Base-by-base conservation (phyloP, 495 filamentous ascomycete genomes). In the Glutinoglossum americanum region DNA sequence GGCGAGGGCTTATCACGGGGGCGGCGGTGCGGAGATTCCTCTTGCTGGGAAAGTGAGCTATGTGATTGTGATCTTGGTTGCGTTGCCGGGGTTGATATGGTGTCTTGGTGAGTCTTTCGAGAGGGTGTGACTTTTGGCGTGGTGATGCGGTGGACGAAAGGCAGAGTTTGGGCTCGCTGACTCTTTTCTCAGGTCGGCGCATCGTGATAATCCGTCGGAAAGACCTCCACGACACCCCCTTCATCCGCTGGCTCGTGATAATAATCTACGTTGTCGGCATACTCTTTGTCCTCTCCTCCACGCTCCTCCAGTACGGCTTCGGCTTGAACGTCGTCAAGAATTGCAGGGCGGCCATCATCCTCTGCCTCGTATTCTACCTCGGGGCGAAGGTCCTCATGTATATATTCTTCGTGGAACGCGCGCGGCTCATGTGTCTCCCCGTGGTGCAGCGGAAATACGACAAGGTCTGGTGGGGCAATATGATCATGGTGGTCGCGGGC, bases 321-420 rank as follows among this genome's bases (percentile, higher is more conserved):
- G 56, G 44, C 3, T 13, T 58, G 49, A 57, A 10, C 56, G 0
- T 25, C 33, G n/a, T 28, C 44, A n/a, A 10, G 1, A 21, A 51
- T 23, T 71, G 69, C 51, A 55, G 49, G 15, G 54, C 60, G 5
- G 62, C 64, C 1, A 67, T 71, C 21, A 54, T 64, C 45, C 54
- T 68, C 27, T 71, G 69, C 56, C 59, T 70, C 4, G 60, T 63
- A 1, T 71, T 66, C 56, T 70, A 71, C 55, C 48, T 67, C 19
- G 58, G 58, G 11, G 54, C 59, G 55, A 70, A 71, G 41, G 60
- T 64, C 13, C 54, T 62, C 11, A 62, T 68, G 51, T 67, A 71
- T 28, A 51, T 71, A 27, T 70, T 72, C 60, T 61, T 72, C 8
- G 64, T 67, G 13, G 69, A 72, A 47, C 64, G 67, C 33, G 62